Evolutionary conservation across 2,329 filamentous ascomycete species (phyloP), one percentile per base, ranked within the genome.

Genomic region (Cladosporium halotolerans): DNA sequence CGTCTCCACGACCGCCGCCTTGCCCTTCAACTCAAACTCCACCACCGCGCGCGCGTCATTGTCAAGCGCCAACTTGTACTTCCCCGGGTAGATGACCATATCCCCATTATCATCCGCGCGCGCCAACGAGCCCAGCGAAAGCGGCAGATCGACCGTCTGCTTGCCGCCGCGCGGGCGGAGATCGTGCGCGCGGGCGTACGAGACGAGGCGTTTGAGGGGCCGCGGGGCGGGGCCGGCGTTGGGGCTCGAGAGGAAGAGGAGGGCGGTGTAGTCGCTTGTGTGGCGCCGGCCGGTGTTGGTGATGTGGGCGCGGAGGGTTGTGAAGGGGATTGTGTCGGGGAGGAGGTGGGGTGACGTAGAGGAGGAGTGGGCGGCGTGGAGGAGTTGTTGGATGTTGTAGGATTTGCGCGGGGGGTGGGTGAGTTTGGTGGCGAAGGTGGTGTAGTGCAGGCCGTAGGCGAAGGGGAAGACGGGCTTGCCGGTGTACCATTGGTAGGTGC

Each of bases 401-500:
- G 61, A 54, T 7, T 51, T 42, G n/a, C 56, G 36, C 9, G 55
- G 50, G 14, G 45, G 38, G 11, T 55, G 57, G 13, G 46, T 54
- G 54, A 57, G 57, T 34, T 55, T 46, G 8, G 48, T 34, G 11
- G 59, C 57, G 60, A 75, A 75, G 4, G 63, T 71, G 0, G 73
- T 73, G 55, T 76, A 75, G 63, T 73, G 72, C 5, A 74, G 54
- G 2, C 73, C 73, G 44, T 72, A 68, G 2, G 72, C 73, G 49
- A 75, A 75, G 11, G 69, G 68, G 13, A 70, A 68, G 5, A 74
- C 71, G 1, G 72, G 63, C 5, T 62, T 62, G 4, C 68, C 68
- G 9, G 48, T 56, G 56, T 73, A 75, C 72, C 72, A 75, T 50
- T 71, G 70, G 52, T 75, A 75, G 0, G 73, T 75, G 19, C 73